Conservation (phyloP, 352 stramenopile genomes). For the Phytopythium helicoides region DNA sequence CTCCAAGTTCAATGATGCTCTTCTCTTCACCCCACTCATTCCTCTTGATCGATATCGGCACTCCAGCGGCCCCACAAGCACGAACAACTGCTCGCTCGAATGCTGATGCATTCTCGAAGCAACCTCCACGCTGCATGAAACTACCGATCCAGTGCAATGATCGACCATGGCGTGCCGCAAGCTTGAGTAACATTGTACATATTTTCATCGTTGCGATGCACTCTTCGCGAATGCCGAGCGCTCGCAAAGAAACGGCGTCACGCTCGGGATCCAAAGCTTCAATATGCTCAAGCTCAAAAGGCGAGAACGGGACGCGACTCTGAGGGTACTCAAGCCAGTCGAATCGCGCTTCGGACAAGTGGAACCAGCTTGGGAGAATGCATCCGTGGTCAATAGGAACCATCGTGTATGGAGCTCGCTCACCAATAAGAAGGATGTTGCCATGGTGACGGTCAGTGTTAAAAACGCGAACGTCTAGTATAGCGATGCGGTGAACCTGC, state of each 20-base stretch:
- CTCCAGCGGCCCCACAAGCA: constrained; percentile 37
- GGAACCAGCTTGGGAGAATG: constrained; percentile 78
- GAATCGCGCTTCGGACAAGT: constrained; percentile 74
- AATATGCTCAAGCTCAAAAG: constrained; percentile 47
- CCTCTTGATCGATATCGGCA: constrained; percentile 52
- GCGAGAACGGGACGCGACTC: constrained; percentile 52
- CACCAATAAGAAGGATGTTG: constrained; percentile 76
- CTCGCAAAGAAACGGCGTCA: constrained; percentile 48
- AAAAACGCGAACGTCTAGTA: constrained; percentile 82
- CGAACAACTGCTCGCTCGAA: constrained; percentile 47
- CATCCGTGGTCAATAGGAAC: constrained; percentile 75
- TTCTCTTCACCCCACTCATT: constrained; percentile 68
- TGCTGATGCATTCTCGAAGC: constrained; percentile 61
- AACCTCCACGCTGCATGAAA: constrained; percentile 65
- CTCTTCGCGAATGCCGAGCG: constrained; percentile 65
- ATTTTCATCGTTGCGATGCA: constrained; percentile 75
- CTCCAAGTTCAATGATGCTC: constrained; percentile 37
- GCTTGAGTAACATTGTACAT: constrained; percentile 68
- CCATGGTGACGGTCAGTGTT: constrained; percentile 86
- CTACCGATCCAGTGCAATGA: constrained; percentile 66
- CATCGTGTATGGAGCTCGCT: constrained; percentile 79
- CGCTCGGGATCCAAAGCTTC: constrained; percentile 41
- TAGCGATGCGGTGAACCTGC: constrained; percentile 79
- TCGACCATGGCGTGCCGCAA: constrained; percentile 40
- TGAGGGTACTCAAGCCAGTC: constrained; percentile 83